Evolutionary conservation across 2,329 filamentous ascomycete genomes (phyloP).

Genomic region (Emydomyces testavorans): DNA sequence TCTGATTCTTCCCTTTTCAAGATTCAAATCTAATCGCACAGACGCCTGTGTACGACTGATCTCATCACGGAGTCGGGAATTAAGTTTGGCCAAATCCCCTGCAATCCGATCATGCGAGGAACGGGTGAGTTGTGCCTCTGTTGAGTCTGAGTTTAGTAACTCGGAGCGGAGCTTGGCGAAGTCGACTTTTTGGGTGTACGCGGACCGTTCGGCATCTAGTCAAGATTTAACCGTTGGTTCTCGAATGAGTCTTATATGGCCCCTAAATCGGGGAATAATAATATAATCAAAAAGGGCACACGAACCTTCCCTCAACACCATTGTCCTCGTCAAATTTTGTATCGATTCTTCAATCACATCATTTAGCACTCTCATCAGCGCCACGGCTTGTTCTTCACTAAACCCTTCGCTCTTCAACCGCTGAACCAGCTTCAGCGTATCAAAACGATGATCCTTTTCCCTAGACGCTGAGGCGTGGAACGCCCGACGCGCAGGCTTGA

Average conservation of each 20-base stretch:
- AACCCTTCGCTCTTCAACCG: constrained; percentile 82
- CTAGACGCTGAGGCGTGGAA: constrained; percentile 51
- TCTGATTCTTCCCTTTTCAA: constrained; percentile 91
- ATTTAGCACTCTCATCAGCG: constrained; percentile 96
- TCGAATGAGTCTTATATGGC: too few species aligned
- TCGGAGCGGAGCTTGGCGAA: constrained; percentile 95
- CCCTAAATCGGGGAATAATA: too few species aligned
- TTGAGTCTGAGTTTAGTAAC: constrained; percentile 80
- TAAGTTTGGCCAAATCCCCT: constrained; percentile 90
- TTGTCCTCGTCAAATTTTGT: constrained; percentile 91
- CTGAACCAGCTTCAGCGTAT: constrained; percentile 95
- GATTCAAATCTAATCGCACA: constrained; percentile 80
- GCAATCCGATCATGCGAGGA: constrained; percentile 83
- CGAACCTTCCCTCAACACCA: constrained; percentile 91
- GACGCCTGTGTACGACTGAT: constrained; percentile 88
- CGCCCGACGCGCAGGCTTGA: constrained; percentile 32
- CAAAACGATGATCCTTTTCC: constrained; percentile 81
- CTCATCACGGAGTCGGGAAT: constrained; percentile 79
- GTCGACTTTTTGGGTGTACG: constrained; percentile 80
- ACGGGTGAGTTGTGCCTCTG: constrained; percentile 77
- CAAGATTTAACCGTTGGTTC: too few species aligned
- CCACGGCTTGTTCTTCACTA: constrained; percentile 85
- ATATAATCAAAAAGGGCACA: neutral
- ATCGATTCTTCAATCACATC: constrained; percentile 98
- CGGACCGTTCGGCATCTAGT: constrained; percentile 41